Evolutionary conservation across 2,329 filamentous ascomycete species (phyloP), one percentile per base, ranked within the genome.

Genomic region (Microcyclospora tardicrescens): DNA sequence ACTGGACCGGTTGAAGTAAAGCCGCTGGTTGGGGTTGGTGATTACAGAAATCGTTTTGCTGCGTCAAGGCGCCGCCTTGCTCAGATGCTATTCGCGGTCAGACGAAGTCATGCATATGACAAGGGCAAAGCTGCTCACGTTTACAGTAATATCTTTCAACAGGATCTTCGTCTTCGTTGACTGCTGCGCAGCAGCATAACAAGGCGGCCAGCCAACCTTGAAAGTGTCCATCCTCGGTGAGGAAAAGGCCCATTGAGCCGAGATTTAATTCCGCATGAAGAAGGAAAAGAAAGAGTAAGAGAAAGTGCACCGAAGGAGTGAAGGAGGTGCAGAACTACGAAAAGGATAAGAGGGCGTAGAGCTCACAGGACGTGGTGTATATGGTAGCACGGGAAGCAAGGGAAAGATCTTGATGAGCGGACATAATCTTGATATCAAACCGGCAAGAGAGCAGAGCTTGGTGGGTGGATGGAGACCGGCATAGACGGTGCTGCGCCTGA

Each of bases 161-260:
- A 2, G 48, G 46, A 35, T 46, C 38, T 36, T 56, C 54, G 29
- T 57, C 54, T 27, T 55, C 53, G 14, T 40, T 47, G 10, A 55
- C 42, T 19, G 51, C 51, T 34, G 50, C 50, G 34, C 51, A 54
- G 50, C 53, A 57, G 47, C 54, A 56, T 19, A 57, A 41, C 36
- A 57, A 50, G 47, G 52, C 46, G 52, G 54, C 54, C 54, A 55
- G 53, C 54, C 53, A 55, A 46, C 52, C 47, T 46, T 45, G 44
- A 36, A 48, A 50, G 34, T 50, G 48, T 47, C 50, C 53, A 48
- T 53, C 45, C 36, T 48, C 43, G 41, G 43, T 35, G 29, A 51
- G 44, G 44, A 56, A 51, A 43, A 54, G 53, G 51, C 53, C 53
- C 54, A 57, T 56, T 52, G 48, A 49, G 47, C 43, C 43, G 5